These are phyloP conservation scores for Quercus lobata DNA, from an alignment of 331 rosid species.

Conservation along the genomic window DNA sequence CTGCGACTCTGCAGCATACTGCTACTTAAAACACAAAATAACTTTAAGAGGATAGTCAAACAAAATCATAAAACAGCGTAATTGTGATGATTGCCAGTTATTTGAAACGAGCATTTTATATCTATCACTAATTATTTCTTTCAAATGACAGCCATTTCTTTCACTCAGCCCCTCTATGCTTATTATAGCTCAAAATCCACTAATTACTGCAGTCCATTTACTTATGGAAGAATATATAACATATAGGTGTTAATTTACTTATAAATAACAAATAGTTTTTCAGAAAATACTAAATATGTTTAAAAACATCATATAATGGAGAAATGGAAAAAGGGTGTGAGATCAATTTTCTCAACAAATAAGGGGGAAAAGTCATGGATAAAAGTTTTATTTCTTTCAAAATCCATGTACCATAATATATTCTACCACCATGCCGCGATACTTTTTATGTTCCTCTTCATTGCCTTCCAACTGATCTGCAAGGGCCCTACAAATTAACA, in stretches of 20 bases:
- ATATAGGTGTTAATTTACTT: neutral
- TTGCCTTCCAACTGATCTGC: conserved; percentile 86
- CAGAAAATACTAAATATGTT: neutral
- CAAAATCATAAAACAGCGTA: neutral
- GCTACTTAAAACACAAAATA: neutral
- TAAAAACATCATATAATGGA: neutral
- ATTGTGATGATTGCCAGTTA: neutral
- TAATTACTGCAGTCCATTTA: neutral
- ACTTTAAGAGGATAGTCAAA: neutral
- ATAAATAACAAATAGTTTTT: neutral
- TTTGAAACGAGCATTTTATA: neutral
- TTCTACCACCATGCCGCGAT: conserved; percentile 67
- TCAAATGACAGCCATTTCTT: neutral
- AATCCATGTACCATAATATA: conserved; percentile 59
- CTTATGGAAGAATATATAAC: neutral
- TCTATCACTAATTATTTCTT: neutral
- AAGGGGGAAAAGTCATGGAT: neutral
- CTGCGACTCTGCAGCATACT: neutral
- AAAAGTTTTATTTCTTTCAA: neutral
- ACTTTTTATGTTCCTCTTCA: conserved; percentile 64
- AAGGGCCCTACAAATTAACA: conserved; percentile 53
- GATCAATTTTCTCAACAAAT: neutral
- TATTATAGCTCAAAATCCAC: neutral
- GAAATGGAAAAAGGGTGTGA: neutral
- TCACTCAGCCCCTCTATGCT: neutral